Evolutionary conservation across 1,284 basidiomycete genomes (phyloP).

Genomic region (Apiotrichum akiyoshidainum): DNA sequence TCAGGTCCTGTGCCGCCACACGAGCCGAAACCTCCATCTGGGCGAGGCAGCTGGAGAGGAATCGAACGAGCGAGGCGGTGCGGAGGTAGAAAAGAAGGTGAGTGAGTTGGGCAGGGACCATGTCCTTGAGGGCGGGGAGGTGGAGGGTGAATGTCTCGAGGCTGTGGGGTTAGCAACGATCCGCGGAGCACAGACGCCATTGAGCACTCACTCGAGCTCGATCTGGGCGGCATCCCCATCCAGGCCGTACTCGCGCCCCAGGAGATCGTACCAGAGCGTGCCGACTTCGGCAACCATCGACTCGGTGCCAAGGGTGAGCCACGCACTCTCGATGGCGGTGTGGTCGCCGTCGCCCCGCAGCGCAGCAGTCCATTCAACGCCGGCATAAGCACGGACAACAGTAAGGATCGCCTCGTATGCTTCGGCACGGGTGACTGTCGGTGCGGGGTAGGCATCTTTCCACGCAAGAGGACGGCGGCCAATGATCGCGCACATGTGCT

Average conservation of each 20-base stretch:
- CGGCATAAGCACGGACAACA: slow-evolving; percentile 30
- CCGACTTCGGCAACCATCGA: slow-evolving; percentile 23
- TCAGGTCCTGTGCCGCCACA: slow-evolving; percentile 1
- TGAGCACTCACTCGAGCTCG: slow-evolving; percentile 38
- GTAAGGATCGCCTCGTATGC: slow-evolving; percentile 39
- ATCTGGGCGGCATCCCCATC: slow-evolving; percentile 29
- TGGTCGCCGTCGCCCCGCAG: slow-evolving; percentile 29
- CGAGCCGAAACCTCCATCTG: slow-evolving; percentile 1
- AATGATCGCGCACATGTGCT: slow-evolving; percentile 38
- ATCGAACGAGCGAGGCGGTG: slow-evolving; percentile 34
- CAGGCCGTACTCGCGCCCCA: slow-evolving; percentile 23
- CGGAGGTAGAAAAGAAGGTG: slow-evolving; percentile 41
- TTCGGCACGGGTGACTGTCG: slow-evolving; percentile 25
- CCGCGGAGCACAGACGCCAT: slow-evolving; percentile 6
- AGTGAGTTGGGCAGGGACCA: slow-evolving; percentile 30
- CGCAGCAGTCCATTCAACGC: slow-evolving; percentile 30
- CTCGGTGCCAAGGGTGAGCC: slow-evolving; percentile 19
- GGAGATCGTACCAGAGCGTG: slow-evolving; percentile 23
- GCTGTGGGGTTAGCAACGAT: slow-evolving; percentile 15
- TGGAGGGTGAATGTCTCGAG: slow-evolving; percentile 25
- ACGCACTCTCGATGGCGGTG: slow-evolving; percentile 17
- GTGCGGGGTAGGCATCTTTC: slow-evolving; percentile 35
- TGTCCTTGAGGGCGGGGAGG: slow-evolving; percentile 31
- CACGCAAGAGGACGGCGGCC: slow-evolving; percentile 26
- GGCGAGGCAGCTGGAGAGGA: slow-evolving; percentile 19